Base-by-base conservation (phyloP, 2,329 filamentous ascomycete genomes). In the Penicillium verrucosum region DNA sequence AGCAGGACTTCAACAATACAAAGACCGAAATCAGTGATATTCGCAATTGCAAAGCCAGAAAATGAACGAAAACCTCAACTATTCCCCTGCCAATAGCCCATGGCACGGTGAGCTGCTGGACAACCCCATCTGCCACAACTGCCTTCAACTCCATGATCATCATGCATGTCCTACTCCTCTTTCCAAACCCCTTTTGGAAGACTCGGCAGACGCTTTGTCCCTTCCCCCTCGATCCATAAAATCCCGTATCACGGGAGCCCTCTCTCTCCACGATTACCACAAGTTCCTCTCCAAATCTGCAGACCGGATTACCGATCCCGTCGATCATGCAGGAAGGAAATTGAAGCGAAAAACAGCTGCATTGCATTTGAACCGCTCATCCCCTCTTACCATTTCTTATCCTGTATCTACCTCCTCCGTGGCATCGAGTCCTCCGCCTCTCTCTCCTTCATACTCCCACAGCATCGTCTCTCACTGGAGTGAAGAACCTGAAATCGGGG, bases 251-350 rank as follows among this genome's bases (percentile, higher is more conserved):
- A 62, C 61, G 30, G 69, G 68, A 9, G 53, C 62, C 23, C 57
- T 72, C 25, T 73, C 72, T 9, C 68, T 73, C 32, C 72, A 73
- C 61, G 65, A 72, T 48, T 75, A 74, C 56, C 72, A 72, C 46
- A 73, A 71, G 53, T 65, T 64, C 47, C 65, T 75, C 50, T 69
- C 70, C 45, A 63, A 65, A 10, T 60, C 60, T 32, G 58, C 59
- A 59, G 61, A 64, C 56, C 58, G 52, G 56, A 58, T 66, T 42
- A 62, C 58, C 60, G 65, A 65, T 60, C 62, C 59, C 23, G 59
- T 65, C 48, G 66, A 70, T 57, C 60, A 61, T n/a, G 63, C 64
- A 53, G 60, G 65, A 46, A 70, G 67, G 43, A 68, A 52, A 12
- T 61, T 75, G 50, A 68, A 68, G 51, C 70, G 72, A 29, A 75